Percentiles rank a stretch among this genome's conserved stretches.
Conservation (phyloP, 305 asterid genomes). For the Coffea humblotiana region DNA sequence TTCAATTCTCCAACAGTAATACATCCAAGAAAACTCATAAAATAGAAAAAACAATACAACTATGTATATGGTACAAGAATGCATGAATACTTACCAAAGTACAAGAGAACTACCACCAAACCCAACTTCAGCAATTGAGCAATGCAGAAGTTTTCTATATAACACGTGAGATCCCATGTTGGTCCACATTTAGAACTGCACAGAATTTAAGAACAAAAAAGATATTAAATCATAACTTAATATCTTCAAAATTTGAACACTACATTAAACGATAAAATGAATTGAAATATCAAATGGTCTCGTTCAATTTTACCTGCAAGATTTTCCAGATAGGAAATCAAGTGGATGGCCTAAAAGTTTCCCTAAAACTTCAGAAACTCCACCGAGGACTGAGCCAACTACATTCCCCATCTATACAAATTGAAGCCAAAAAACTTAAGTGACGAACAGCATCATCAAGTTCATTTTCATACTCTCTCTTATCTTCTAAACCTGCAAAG, state of each 20-base stretch:
- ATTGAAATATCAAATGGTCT: not conserved
- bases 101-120: conserved; percentile 44
- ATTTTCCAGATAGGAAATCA: conserved; percentile 68
- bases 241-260: not conserved
- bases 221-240: not conserved
- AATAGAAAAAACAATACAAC: too few relatives aligned
- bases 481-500: not conserved
- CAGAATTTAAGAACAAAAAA: not conserved
- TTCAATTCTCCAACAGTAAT: too few relatives aligned
- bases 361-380: conserved; percentile 52
- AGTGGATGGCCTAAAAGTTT: conserved; percentile 70
- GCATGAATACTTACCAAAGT: conserved; percentile 46
- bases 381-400: conserved; percentile 46
- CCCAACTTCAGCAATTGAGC: conserved; percentile 60
- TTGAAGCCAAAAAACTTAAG: not conserved
- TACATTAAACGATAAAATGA: not conserved
- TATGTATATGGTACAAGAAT: too few relatives aligned
- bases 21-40: too few relatives aligned
- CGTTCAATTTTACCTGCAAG: conserved; percentile 48
- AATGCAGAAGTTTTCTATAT: conserved; percentile 69
- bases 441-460: not conserved
- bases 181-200: conserved; percentile 57
- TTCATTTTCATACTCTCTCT: not conserved
- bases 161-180: conserved; percentile 65
- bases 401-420: conserved; percentile 51